Percentiles rank a stretch among this genome's conserved stretches.
Evolutionary conservation across 352 stramenopile species (phyloP).

Genomic region (Proteromonas lacertae): DNA sequence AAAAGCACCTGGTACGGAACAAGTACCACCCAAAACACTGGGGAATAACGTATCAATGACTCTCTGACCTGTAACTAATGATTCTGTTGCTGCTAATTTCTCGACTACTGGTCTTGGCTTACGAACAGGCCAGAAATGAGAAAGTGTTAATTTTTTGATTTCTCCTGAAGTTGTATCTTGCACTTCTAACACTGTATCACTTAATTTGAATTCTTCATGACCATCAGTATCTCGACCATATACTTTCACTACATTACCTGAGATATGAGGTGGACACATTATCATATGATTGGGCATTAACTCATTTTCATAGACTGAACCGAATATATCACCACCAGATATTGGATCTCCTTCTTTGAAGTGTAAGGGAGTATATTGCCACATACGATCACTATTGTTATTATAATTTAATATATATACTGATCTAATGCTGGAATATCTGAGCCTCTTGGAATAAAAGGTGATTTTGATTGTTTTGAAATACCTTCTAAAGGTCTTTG

Average conservation of each 20-base stretch:
- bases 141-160: constrained; percentile 67
- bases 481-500: constrained; percentile 91
- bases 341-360: constrained; percentile 61
- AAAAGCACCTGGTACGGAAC: constrained; percentile 88
- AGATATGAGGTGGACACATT: constrained; percentile 92
- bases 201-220: constrained; percentile 71
- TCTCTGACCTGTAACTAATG: constrained; percentile 83
- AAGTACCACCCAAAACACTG: constrained; percentile 88
- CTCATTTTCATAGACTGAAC: constrained; percentile 90
- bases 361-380: constrained; percentile 64
- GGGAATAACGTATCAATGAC: constrained; percentile 97
- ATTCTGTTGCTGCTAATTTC: constrained; percentile 84
- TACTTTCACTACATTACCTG: constrained; percentile 89
- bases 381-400: too few relatives aligned
- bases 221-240: constrained; percentile 72
- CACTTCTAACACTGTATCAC: constrained; percentile 91
- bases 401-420: too few relatives aligned
- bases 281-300: constrained; percentile 93
- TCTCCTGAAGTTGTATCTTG: constrained; percentile 69
- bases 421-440: constrained; percentile 68
- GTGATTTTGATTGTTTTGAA: constrained; percentile 26
- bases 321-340: constrained; percentile 85
- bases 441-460: constrained; percentile 88
- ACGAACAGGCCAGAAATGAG: constrained; percentile 90
- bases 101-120: constrained; percentile 79